These are phyloP conservation scores for Schrenkiella parvula DNA, from an alignment of 345 rosid species.

Conservation along the genomic window DNA sequence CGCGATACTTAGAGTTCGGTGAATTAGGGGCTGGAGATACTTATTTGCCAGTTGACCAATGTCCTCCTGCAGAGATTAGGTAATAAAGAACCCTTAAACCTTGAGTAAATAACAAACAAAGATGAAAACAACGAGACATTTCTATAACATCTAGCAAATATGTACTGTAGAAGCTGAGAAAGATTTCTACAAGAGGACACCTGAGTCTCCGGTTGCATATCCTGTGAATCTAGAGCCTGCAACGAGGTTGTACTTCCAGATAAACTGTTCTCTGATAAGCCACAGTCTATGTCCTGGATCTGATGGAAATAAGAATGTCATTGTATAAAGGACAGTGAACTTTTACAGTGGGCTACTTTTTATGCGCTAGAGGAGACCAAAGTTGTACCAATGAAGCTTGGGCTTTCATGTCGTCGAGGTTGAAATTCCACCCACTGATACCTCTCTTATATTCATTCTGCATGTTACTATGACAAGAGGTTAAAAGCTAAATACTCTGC, in stretches of 20 bases:
- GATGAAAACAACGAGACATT: constrained; percentile 6
- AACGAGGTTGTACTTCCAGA: constrained; percentile 55
- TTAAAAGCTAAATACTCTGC: constrained; percentile 25
- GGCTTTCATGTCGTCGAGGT: constrained; percentile 96
- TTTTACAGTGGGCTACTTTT: constrained; percentile 5
- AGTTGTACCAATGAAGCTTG: constrained; percentile 89
- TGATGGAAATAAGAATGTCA: constrained; percentile 34
- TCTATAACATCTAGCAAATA: neutral
- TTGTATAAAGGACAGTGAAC: constrained; percentile 7
- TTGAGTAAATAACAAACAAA: neutral
- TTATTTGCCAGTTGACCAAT: constrained; percentile 36
- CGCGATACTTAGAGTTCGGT: constrained; percentile 35
- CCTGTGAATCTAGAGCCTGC: constrained; percentile 46
- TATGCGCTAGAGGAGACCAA: constrained; percentile 5
- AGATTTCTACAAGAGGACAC: constrained; percentile 19
- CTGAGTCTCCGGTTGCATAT: constrained; percentile 43
- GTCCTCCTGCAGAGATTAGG: constrained; percentile 52
- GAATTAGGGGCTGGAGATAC: constrained; percentile 32
- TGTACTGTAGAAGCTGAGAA: neutral
- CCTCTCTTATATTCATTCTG: constrained; percentile 98
- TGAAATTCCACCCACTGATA: constrained; percentile 96
- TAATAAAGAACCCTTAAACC: constrained; percentile 21
- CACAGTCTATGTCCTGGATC: constrained; percentile 83
- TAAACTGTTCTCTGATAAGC: constrained; percentile 42
- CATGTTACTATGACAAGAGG: constrained; percentile 32